phyloP scores from a whole-genome alignment of 495 filamentous ascomycete genomes.

The Beverwykella pulmonaria region DNA sequence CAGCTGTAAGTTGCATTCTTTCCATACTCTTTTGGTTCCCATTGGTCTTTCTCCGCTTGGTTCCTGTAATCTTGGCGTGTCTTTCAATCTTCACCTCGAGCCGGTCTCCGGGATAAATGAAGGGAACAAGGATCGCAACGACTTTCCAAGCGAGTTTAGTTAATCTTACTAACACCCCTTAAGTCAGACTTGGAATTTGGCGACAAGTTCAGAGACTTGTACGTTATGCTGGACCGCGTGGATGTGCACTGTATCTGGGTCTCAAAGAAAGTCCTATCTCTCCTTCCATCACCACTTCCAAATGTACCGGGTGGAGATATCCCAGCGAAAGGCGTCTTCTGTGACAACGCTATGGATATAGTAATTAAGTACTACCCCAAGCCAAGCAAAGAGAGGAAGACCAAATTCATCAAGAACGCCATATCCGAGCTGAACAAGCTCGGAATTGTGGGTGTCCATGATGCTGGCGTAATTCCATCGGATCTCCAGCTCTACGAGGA shows the following conservation, averaged over 20 bases:
- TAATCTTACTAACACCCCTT: conserved; percentile 29
- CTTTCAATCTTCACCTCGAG: too few species aligned
- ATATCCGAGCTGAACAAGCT: conserved; percentile 61
- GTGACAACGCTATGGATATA: conserved; percentile 69
- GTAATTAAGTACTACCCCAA: conserved; percentile 57
- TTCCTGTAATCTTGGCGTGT: too few species aligned
- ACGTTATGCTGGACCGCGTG: conserved; percentile 67
- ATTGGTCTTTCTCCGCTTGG: background rate
- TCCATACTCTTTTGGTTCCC: conserved; percentile 1
- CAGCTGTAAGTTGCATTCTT: conserved; percentile 52
- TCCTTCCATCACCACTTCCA: conserved; percentile 56
- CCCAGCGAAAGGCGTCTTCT: conserved; percentile 67
- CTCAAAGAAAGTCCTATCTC: conserved; percentile 59
- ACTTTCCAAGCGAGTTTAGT: too few species aligned
- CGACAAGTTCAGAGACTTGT: conserved; percentile 53
- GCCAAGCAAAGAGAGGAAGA: conserved; percentile 53
- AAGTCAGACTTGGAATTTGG: conserved; percentile 58
- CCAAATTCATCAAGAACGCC: conserved; percentile 54
- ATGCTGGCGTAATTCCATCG: conserved; percentile 58
- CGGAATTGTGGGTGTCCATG: conserved; percentile 64
- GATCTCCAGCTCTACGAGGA: conserved; percentile 56
- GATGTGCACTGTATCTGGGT: conserved; percentile 69
- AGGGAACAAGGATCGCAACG: too few species aligned
- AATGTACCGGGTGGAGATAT: conserved; percentile 62
- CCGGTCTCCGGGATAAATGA: too few species aligned